A percentile compares a stretch with the other conserved stretches of the same genome.
Conservation (phyloP, 1,284 basidiomycete genomes). For the Sporisorium scitamineum region DNA sequence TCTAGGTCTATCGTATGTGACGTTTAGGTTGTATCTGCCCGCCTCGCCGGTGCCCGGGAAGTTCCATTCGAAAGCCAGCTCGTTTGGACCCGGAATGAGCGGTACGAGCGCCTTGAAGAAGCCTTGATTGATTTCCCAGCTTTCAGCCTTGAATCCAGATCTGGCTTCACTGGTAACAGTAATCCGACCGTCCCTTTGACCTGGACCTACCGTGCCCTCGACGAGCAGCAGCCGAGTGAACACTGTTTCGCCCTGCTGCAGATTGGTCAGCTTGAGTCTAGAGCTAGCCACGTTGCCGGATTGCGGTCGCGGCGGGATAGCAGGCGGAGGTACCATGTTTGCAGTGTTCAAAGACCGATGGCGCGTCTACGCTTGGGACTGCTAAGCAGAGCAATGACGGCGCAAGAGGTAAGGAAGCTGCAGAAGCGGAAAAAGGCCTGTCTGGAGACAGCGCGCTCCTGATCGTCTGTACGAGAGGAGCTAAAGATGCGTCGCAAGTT, state of each 20-base stretch:
- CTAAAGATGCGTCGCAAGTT: slow-evolving; percentile 63
- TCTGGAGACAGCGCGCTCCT: slow-evolving; percentile 61
- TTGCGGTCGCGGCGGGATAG: slow-evolving; percentile 5
- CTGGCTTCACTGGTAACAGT: slow-evolving; percentile 8
- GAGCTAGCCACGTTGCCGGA: not conserved
- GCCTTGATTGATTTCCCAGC: slow-evolving; percentile 44
- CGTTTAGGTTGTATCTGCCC: not conserved
- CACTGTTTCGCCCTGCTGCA: slow-evolving; percentile 25
- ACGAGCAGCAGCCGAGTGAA: slow-evolving; percentile 44
- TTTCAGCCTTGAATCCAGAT: slow-evolving; percentile 24
- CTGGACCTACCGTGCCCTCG: slow-evolving; percentile 18
- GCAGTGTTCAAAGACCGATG: slow-evolving; percentile 30
- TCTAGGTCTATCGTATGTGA: slow-evolving; percentile 19
- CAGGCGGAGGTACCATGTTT: not conserved
- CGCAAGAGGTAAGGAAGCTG: slow-evolving; percentile 60
- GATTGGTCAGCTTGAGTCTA: slow-evolving; percentile 25
- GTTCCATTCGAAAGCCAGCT: slow-evolving; percentile 19
- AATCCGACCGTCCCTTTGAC: slow-evolving; percentile 11
- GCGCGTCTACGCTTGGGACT: slow-evolving; percentile 54
- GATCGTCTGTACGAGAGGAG: slow-evolving; percentile 54
- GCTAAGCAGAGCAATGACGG: slow-evolving; percentile 60
- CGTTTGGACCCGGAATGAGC: slow-evolving; percentile 29
- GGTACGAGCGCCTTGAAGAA: slow-evolving; percentile 49
- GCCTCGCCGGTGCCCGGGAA: not conserved
- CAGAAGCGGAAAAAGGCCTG: slow-evolving; percentile 65